Evolutionary conservation across 2,329 filamentous ascomycete species (phyloP).

Genomic region (Talaromyces sp.): DNA sequence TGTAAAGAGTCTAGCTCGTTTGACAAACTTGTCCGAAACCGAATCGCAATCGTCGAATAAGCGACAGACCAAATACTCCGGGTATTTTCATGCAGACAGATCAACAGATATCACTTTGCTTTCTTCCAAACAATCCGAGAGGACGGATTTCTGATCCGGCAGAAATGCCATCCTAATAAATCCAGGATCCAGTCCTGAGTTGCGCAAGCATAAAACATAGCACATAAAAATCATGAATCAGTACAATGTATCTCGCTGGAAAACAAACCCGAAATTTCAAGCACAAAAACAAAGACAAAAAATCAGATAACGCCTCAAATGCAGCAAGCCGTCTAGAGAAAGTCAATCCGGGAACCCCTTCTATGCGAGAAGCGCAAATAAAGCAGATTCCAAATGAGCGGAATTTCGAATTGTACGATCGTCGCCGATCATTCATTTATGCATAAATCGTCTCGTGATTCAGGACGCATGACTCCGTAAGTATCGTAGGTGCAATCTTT

Average conservation of each 20-base stretch:
- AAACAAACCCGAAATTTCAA: background rate
- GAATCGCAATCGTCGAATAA: background rate
- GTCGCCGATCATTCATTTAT: slow-evolving; percentile 8
- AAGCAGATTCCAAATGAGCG: slow-evolving; percentile 3
- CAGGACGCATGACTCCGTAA: slow-evolving; percentile 13
- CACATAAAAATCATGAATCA: slow-evolving; percentile 9
- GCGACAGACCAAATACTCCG: background rate
- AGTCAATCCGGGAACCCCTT: slow-evolving; percentile 12
- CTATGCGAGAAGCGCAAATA: slow-evolving; percentile 8
- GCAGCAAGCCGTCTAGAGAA: slow-evolving; percentile 18
- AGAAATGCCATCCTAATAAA: background rate
- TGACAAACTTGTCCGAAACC: slow-evolving; percentile 1
- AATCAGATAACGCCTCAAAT: slow-evolving; percentile 17
- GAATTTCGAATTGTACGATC: slow-evolving; percentile 9
- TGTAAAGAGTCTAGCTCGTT: slow-evolving; percentile 2
- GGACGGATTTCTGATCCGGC: slow-evolving; percentile 2
- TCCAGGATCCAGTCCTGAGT: slow-evolving; percentile 4
- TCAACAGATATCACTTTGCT: background rate
- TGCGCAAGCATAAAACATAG: slow-evolving; percentile 2
- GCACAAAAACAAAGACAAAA: background rate
- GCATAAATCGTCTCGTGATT: slow-evolving; percentile 14
- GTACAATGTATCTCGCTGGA: slow-evolving; percentile 10
- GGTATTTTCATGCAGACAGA: slow-evolving; percentile 1
- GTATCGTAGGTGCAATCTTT: slow-evolving; percentile 6
- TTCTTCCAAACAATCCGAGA: background rate